Percentiles rank a stretch among this genome's conserved stretches.
phyloP scores from a whole-genome alignment of 2,329 filamentous ascomycete genomes.

The Penicillium digitatum region DNA sequence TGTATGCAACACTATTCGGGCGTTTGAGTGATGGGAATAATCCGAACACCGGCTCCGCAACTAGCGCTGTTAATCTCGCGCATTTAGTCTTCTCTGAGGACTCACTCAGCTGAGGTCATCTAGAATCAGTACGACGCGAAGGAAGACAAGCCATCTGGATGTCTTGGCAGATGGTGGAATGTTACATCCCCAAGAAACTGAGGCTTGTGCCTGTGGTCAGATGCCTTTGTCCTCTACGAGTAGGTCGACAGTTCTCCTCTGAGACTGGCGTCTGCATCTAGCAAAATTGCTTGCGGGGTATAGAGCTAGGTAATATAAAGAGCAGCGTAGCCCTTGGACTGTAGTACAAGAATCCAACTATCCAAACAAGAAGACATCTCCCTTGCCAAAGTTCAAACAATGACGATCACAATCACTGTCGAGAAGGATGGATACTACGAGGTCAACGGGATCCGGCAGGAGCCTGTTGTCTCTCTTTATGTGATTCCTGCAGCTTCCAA shows the following conservation, averaged over 20 bases:
- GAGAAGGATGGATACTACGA: conserved; percentile 34
- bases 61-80: not conserved
- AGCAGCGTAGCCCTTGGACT: not conserved
- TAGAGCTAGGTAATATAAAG: conserved; percentile 8
- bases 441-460: conserved; percentile 28
- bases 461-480: conserved; percentile 28
- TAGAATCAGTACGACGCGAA: conserved; percentile 18
- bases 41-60: not conserved
- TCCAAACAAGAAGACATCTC: not conserved
- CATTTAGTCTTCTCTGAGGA: not conserved
- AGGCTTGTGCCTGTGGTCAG: conserved; percentile 4
- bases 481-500: conserved; percentile 30
- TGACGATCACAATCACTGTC: conserved; percentile 34
- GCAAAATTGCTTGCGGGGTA: not conserved
- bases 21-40: conserved; percentile 1
- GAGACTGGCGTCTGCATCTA: not conserved
- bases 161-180: conserved; percentile 21
- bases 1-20: not conserved
- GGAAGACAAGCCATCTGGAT: conserved; percentile 3
- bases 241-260: not conserved
- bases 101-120: conserved; percentile 12
- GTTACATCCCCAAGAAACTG: conserved; percentile 21
- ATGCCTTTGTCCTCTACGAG: not conserved
- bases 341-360: not conserved
- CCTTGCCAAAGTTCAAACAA: conserved; percentile 12